A percentile compares a stretch with the other conserved stretches of the same genome.
phyloP scores from a whole-genome alignment of 495 filamentous ascomycete genomes.

The Terfezia boudieri region DNA sequence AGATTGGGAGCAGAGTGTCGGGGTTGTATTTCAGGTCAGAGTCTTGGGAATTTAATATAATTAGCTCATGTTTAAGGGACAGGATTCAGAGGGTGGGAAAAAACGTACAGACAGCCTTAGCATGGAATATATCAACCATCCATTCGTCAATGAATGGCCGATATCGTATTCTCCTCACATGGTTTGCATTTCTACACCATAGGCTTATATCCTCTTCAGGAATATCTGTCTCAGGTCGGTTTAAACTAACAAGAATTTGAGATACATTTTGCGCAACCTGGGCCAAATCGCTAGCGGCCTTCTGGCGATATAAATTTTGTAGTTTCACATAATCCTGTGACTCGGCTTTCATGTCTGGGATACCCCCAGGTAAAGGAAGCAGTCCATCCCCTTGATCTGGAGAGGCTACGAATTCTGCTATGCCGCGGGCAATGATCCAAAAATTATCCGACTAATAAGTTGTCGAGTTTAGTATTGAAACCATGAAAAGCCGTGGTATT shows the following conservation, averaged over 20 bases:
- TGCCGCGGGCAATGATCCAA: conserved; percentile 75
- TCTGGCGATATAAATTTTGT: conserved; percentile 83
- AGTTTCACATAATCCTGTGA: conserved; percentile 77
- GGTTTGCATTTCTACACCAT: conserved; percentile 90
- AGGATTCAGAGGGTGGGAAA: background rate
- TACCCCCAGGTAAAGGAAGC: conserved; percentile 63
- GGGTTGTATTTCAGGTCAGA: conserved; percentile 10
- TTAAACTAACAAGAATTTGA: conserved; percentile 31
- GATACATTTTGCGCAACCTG: conserved; percentile 56
- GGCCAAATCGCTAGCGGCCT: conserved; percentile 56
- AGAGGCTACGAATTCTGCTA: conserved; percentile 47
- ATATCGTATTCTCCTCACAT: conserved; percentile 67
- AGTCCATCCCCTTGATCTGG: conserved; percentile 28
- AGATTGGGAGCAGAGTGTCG: conserved; percentile 34
- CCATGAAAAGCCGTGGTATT: too few species aligned
- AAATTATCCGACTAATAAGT: conserved; percentile 31
- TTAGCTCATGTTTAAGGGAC: too few species aligned
- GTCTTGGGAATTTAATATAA: background rate
- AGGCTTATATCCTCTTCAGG: conserved; percentile 60
- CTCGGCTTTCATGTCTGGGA: conserved; percentile 97
- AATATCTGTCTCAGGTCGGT: conserved; percentile 26
- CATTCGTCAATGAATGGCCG: conserved; percentile 27
- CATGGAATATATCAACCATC: background rate
- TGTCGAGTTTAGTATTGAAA: background rate
- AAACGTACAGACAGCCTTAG: background rate